Conservation (phyloP, 495 filamentous ascomycete species). For the Extremus antarcticus region DNA sequence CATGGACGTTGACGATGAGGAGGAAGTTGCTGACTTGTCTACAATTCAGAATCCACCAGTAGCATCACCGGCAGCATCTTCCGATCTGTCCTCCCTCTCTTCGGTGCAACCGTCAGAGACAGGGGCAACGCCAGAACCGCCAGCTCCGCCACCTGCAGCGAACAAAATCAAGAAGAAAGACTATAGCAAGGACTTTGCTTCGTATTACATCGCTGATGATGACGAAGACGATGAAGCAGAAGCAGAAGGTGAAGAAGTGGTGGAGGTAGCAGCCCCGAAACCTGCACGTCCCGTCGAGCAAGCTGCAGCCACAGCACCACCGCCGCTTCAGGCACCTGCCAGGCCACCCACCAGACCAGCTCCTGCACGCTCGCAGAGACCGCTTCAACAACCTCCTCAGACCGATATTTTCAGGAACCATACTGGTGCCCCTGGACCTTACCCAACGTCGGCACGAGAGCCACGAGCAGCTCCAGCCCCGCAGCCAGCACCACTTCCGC, state of each 20-base stretch:
- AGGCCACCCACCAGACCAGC: not conserved
- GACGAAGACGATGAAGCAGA: conserved; percentile 5
- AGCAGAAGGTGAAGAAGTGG: not conserved
- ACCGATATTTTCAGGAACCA: not conserved
- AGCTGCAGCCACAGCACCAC: not conserved
- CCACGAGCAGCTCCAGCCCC: not conserved
- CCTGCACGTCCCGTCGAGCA: not conserved
- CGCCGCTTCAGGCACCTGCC: too few species aligned
- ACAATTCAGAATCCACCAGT: not conserved
- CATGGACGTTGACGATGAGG: not conserved
- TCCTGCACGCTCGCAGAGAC: not conserved
- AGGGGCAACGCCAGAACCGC: not conserved
- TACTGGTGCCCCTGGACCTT: not conserved
- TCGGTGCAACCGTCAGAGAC: not conserved
- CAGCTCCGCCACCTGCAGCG: not conserved
- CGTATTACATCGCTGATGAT: conserved; percentile 5
- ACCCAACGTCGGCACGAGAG: not conserved
- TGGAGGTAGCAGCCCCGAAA: not conserved
- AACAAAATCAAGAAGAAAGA: conserved; percentile 1
- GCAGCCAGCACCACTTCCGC: not conserved
- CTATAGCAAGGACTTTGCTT: conserved; percentile 3
- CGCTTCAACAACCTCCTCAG: not conserved
- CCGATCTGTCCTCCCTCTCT: conserved; percentile 1
- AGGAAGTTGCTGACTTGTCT: not conserved
- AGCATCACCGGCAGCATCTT: conserved; percentile 1